phyloP scores from a whole-genome alignment of 495 filamentous ascomycete genomes.

The Achaetomiella virescens region DNA sequence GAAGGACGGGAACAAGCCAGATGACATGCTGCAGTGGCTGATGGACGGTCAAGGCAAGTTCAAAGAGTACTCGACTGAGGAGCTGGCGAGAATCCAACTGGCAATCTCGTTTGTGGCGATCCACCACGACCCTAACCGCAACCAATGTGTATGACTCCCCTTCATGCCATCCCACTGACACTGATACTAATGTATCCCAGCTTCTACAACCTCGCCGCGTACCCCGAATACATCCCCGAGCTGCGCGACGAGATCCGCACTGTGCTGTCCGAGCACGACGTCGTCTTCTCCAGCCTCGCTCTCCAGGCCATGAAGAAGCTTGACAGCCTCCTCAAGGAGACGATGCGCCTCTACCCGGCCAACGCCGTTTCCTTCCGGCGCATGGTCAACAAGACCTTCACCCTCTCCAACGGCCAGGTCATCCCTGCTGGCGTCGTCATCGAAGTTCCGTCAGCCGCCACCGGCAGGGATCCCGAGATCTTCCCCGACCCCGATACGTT shows the following conservation, averaged over 20 bases:
- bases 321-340: conserved; percentile 34
- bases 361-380: conserved; percentile 27
- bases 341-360: conserved; percentile 24
- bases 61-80: conserved; percentile 14
- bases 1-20: conserved; percentile 21
- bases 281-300: conserved; percentile 23
- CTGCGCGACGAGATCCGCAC: conserved; percentile 49
- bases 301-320: conserved; percentile 33
- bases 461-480: conserved; percentile 23
- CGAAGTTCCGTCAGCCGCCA: conserved; percentile 36
- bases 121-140: conserved; percentile 43
- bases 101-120: conserved; percentile 45
- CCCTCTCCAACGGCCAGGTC: conserved; percentile 37
- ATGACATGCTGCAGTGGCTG: conserved; percentile 40
- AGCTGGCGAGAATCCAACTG: conserved; percentile 33
- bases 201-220: conserved; percentile 37
- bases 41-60: conserved; percentile 25
- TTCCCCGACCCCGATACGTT: conserved; percentile 35
- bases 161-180: background rate
- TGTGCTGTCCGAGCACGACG: conserved; percentile 25
- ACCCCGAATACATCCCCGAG: conserved; percentile 39
- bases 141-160: conserved; percentile 29
- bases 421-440: conserved; percentile 34
- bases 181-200: conserved; percentile 2
- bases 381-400: conserved; percentile 33